Percentiles rank a stretch among this genome's conserved stretches.
These are phyloP conservation scores for Pseudisothecium myosuroides DNA, from an alignment of 225 moss, liverwort and hornwort species.

Conservation along the genomic window DNA sequence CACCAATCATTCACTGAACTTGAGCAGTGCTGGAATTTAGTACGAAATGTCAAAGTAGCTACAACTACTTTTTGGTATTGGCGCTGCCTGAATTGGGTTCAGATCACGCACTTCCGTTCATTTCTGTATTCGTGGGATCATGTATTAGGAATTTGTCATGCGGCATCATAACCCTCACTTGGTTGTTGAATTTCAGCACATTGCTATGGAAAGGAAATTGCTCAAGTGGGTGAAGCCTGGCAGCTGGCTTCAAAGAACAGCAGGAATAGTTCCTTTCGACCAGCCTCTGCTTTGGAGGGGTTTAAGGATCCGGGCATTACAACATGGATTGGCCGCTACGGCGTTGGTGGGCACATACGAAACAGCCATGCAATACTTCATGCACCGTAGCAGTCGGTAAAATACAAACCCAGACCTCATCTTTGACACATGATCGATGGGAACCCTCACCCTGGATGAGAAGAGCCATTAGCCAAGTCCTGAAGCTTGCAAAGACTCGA, in stretches of 20 bases:
- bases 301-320: slow-evolving; percentile 51
- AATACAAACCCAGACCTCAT: not conserved
- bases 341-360: slow-evolving; percentile 75
- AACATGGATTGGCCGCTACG: slow-evolving; percentile 68
- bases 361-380: slow-evolving; percentile 50
- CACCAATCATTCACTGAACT: not conserved
- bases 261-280: slow-evolving; percentile 70
- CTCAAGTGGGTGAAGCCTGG: slow-evolving; percentile 82
- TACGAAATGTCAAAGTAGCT: not conserved
- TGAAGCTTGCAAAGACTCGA: not conserved
- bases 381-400: slow-evolving; percentile 1
- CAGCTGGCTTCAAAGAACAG: slow-evolving; percentile 60
- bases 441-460: not conserved
- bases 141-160: not conserved
- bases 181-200: slow-evolving; percentile 41
- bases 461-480: not conserved
- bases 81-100: not conserved
- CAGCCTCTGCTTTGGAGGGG: slow-evolving; percentile 57
- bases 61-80: not conserved
- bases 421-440: not conserved
- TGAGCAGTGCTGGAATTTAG: not conserved
- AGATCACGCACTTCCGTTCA: not conserved
- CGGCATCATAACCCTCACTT: not conserved
- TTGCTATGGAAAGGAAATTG: slow-evolving; percentile 67
- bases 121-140: not conserved